A percentile compares a stretch with the other conserved stretches of the same genome.
These are phyloP conservation scores for Entamoeba dispar DNA, from an alignment of 208 protist species.

Conservation along the genomic window DNA sequence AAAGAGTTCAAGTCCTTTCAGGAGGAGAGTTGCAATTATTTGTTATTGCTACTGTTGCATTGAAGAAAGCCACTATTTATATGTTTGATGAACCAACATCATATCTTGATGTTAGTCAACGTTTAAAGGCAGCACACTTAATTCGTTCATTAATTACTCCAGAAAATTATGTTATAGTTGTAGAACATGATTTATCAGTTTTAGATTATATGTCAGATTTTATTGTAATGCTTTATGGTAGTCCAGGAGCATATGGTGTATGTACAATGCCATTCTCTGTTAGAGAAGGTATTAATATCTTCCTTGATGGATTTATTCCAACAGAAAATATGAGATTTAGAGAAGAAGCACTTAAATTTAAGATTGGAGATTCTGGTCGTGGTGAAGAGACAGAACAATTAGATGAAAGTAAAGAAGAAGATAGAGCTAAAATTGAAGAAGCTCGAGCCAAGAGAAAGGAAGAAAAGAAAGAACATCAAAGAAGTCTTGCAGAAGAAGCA, in stretches of 20 bases:
- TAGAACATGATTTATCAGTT: conserved; percentile 97
- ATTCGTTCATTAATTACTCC: conserved; percentile 70
- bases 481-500: not conserved
- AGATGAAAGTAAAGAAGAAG: conserved; percentile 12
- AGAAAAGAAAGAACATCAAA: not conserved
- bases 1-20: conserved; percentile 76
- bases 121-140: conserved; percentile 75
- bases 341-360: conserved; percentile 80
- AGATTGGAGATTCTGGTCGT: conserved; percentile 23
- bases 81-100: conserved; percentile 99
- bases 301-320: conserved; percentile 92
- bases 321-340: conserved; percentile 99
- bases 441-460: not conserved
- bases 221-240: conserved; percentile 91
- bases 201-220: conserved; percentile 99
- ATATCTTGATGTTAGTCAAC: conserved; percentile 97
- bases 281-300: conserved; percentile 98
- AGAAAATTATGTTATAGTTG: conserved; percentile 73
- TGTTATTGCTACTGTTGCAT: conserved; percentile 71
- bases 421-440: not conserved
- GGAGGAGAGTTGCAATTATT: conserved; percentile 99
- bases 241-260: conserved; percentile 94
- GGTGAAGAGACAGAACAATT: conserved; percentile 44
- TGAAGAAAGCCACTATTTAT: conserved; percentile 64
- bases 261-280: conserved; percentile 96